Conservation (phyloP, 495 filamentous ascomycete genomes). For the Aspergillus haitiensis region DNA sequence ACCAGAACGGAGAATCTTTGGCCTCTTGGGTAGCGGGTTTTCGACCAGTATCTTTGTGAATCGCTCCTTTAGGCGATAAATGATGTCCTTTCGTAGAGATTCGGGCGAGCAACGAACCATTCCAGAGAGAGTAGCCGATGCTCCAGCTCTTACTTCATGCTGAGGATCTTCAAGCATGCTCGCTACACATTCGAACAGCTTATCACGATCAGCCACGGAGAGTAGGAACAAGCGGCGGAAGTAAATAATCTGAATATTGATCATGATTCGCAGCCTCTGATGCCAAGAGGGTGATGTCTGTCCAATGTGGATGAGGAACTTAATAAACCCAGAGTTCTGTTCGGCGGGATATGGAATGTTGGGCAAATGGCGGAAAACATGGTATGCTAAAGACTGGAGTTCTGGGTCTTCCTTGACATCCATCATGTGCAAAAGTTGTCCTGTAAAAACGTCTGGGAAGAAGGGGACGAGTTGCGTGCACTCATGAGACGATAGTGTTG, state of each 20-base stretch:
- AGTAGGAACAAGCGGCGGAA: conserved; percentile 97
- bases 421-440: conserved; percentile 98
- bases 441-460: conserved; percentile 86
- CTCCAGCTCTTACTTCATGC: conserved; percentile 92
- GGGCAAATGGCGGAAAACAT: conserved; percentile 94
- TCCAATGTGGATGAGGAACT: conserved; percentile 83
- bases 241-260: conserved; percentile 99
- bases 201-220: conserved; percentile 68
- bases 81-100: conserved; percentile 70
- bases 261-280: conserved; percentile 91
- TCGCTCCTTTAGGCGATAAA: conserved; percentile 69
- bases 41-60: conserved; percentile 74
- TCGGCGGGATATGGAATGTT: conserved; percentile 92
- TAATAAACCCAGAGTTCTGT: conserved; percentile 80
- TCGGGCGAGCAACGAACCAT: conserved; percentile 98
- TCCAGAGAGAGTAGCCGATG: conserved; percentile 85
- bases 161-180: conserved; percentile 92
- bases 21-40: conserved; percentile 84
- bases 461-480: conserved; percentile 89
- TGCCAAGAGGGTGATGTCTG: conserved; percentile 89
- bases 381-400: conserved; percentile 90
- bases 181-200: conserved; percentile 84
- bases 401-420: conserved; percentile 98
- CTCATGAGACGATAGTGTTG: conserved; percentile 84
- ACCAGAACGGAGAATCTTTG: conserved; percentile 38